Conservation (phyloP, 805 yeast genomes). For the Sugiyamaella valdiviana region DNA sequence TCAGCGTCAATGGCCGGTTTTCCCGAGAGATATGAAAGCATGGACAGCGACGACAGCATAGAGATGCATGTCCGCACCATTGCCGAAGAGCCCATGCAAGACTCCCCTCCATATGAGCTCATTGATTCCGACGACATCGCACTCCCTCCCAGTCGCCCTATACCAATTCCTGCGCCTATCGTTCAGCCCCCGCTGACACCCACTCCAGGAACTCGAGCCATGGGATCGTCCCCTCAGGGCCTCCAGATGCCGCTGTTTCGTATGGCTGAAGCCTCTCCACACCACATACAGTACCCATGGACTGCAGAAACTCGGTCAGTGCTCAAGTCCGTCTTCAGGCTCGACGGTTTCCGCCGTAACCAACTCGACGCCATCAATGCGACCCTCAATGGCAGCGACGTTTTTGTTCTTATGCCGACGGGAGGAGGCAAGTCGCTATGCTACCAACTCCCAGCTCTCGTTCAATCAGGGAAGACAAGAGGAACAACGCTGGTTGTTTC, state of each 20-base stretch:
- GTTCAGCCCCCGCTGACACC: background rate
- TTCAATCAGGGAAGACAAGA: slow-evolving; percentile 61
- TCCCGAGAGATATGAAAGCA: background rate
- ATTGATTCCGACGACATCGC: no score
- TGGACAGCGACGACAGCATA: background rate
- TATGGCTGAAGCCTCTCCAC: background rate
- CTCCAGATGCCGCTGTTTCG: slow-evolving; percentile 2
- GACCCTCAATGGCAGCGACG: slow-evolving; percentile 69
- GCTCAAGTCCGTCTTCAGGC: slow-evolving; percentile 53
- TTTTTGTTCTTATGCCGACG: slow-evolving; percentile 94
- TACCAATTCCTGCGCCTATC: background rate
- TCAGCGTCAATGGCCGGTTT: background rate
- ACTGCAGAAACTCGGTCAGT: slow-evolving; percentile 58
- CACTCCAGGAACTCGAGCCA: background rate
- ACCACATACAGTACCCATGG: slow-evolving; percentile 41
- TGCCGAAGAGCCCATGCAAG: no score
- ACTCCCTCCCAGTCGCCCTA: no score
- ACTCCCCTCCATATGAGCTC: background rate
- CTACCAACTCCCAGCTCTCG: slow-evolving; percentile 89
- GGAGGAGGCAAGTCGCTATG: slow-evolving; percentile 98
- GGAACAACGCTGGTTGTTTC: slow-evolving; percentile 92
- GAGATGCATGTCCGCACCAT: background rate
- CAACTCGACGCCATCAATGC: slow-evolving; percentile 85
- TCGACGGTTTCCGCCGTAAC: slow-evolving; percentile 66
- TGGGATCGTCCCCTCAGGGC: slow-evolving; percentile 5